Percentiles rank a stretch among this genome's conserved stretches.
phyloP scores from a whole-genome alignment of 2,329 filamentous ascomycete species.

The Diaporthe sp. region DNA sequence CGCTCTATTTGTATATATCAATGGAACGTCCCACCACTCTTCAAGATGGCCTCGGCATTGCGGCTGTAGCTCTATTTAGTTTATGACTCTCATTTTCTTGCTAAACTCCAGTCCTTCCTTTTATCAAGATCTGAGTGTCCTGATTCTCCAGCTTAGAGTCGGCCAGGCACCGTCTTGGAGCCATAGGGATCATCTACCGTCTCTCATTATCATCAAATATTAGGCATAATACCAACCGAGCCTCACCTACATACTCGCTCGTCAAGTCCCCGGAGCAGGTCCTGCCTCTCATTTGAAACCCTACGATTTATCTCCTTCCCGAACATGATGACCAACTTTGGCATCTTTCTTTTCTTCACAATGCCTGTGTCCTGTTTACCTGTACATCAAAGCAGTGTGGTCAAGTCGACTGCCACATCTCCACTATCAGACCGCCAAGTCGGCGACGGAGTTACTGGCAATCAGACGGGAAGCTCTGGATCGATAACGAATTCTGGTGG shows the following conservation, averaged over 20 bases:
- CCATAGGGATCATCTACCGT: neutral
- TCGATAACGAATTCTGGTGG: conserved; percentile 9
- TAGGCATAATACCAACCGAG: neutral
- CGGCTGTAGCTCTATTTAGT: neutral
- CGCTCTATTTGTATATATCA: neutral
- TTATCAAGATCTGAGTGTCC: neutral
- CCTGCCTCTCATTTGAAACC: too few relatives aligned
- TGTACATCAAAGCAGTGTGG: neutral
- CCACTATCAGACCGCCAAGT: neutral
- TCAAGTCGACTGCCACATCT: neutral
- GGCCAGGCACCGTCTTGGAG: neutral
- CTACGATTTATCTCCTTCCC: neutral
- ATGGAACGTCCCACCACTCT: too few relatives aligned
- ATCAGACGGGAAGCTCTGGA: conserved; percentile 10
- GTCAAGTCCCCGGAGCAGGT: too few relatives aligned
- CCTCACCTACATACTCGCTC: neutral
- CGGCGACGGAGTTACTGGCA: conserved; percentile 6
- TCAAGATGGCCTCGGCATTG: too few relatives aligned
- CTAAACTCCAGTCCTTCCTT: neutral
- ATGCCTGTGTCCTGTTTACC: neutral
- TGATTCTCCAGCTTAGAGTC: neutral
- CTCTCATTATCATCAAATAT: neutral
- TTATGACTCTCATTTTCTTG: neutral
- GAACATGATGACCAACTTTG: neutral
- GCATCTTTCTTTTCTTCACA: neutral